These are phyloP conservation scores for Didymella lethalis DNA, from an alignment of 2,329 filamentous ascomycete species.

Conservation along the genomic window DNA sequence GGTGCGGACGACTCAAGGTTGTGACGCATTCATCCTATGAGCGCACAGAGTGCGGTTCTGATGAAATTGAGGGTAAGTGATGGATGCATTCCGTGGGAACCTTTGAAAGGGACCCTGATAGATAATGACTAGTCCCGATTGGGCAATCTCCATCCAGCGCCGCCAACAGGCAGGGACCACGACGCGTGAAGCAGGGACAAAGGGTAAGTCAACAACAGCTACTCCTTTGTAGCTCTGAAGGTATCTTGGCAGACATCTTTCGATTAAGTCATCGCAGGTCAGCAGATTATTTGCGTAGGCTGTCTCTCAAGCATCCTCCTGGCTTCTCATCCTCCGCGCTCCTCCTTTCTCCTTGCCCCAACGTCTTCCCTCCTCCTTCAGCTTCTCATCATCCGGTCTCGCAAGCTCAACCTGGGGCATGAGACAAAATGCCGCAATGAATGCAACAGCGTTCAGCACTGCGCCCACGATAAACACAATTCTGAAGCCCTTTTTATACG, in stretches of 20 bases:
- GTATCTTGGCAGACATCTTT: no score
- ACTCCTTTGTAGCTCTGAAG: background rate
- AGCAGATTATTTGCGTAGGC: background rate
- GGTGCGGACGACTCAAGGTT: background rate
- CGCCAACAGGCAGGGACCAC: no score
- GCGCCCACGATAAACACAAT: constrained; percentile 31
- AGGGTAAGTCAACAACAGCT: no score
- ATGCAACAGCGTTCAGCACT: constrained; percentile 26
- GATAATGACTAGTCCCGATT: no score
- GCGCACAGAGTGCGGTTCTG: no score
- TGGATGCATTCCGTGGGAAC: no score
- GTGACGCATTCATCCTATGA: no score
- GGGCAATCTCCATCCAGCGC: no score
- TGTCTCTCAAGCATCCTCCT: background rate
- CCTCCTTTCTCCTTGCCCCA: constrained; percentile 12
- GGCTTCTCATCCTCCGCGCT: no score
- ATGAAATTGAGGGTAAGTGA: no score
- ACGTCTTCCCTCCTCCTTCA: constrained; percentile 31
- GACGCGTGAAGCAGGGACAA: no score
- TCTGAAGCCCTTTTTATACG: constrained; percentile 30
- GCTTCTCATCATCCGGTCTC: constrained; percentile 27
- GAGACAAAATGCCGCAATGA: constrained; percentile 28
- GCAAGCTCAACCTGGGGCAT: constrained; percentile 31
- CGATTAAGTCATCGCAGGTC: background rate
- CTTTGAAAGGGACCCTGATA: no score